These are phyloP conservation scores for Phytophthora foliorum DNA, from an alignment of 352 stramenopile genomes.

Conservation along the genomic window DNA sequence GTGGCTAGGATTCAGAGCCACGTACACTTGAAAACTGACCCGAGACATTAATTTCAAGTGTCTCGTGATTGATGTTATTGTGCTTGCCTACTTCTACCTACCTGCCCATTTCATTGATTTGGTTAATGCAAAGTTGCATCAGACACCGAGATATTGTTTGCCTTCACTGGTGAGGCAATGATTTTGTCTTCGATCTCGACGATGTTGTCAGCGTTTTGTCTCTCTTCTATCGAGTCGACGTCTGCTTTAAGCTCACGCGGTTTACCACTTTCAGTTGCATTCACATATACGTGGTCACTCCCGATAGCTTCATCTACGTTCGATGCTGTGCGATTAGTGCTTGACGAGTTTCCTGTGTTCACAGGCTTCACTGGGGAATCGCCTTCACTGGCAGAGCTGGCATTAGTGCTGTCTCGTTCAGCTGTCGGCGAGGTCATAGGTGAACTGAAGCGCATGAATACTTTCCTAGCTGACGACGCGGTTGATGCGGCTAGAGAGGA, in stretches of 20 bases:
- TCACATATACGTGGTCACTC: neutral
- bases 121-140: neutral
- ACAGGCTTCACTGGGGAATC: conserved; percentile 16
- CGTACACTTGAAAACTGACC: conserved; percentile 34
- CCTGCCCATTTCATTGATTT: neutral
- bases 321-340: neutral
- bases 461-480: conserved; percentile 54
- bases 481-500: conserved; percentile 15
- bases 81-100: neutral
- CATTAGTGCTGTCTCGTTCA: conserved; percentile 10
- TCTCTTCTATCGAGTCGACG: conserved; percentile 13
- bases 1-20: conserved; percentile 22
- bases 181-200: conserved; percentile 1
- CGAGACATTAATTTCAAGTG: conserved; percentile 36
- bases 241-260: neutral
- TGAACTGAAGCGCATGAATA: conserved; percentile 64
- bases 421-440: conserved; percentile 49
- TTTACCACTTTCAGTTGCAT: neutral
- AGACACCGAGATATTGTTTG: neutral
- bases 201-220: neutral
- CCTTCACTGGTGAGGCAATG: neutral
- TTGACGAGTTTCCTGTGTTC: neutral
- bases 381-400: conserved; percentile 21
- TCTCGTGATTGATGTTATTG: conserved; percentile 31
- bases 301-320: neutral